Evolutionary conservation across 345 rosid genomes (phyloP).

Genomic region (Brassica incana): DNA sequence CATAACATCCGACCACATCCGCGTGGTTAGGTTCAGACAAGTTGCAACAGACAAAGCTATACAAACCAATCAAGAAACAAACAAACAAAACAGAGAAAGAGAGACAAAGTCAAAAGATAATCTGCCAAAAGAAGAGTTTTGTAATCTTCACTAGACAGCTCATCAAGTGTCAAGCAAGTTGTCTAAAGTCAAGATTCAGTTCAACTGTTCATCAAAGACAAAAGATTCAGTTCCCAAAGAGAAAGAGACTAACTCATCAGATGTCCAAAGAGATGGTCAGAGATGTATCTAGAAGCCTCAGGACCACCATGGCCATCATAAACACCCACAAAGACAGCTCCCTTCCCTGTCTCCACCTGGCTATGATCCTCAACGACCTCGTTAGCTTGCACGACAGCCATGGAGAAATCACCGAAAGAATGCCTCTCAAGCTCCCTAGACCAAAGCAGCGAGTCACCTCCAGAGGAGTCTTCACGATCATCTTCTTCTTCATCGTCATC

Average conservation of each 20-base stretch:
- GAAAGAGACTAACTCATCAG: slow-evolving; percentile 57
- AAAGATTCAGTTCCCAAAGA: slow-evolving; percentile 3
- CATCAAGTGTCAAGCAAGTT: not conserved
- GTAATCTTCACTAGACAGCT: slow-evolving; percentile 4
- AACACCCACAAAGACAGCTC: slow-evolving; percentile 76
- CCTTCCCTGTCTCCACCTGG: slow-evolving; percentile 74
- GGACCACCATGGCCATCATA: slow-evolving; percentile 98
- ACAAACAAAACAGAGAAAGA: not conserved
- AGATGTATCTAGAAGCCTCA: slow-evolving; percentile 78
- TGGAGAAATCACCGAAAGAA: slow-evolving; percentile 81
- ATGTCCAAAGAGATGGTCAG: slow-evolving; percentile 75
- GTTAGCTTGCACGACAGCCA: slow-evolving; percentile 85
- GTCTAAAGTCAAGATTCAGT: slow-evolving; percentile 30
- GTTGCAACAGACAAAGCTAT: not conserved
- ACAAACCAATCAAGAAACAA: slow-evolving; percentile 19
- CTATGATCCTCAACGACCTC: slow-evolving; percentile 84
- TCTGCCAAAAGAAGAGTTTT: slow-evolving; percentile 15
- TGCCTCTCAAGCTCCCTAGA: slow-evolving; percentile 75
- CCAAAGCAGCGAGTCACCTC: slow-evolving; percentile 64
- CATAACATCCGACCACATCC: too few species aligned
- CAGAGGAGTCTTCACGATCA: slow-evolving; percentile 36
- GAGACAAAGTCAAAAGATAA: slow-evolving; percentile 16
- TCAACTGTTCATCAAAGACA: slow-evolving; percentile 24
- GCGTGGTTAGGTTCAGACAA: too few species aligned
- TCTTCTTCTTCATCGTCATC: slow-evolving; percentile 45